Evolutionary conservation across 2,329 filamentous ascomycete genomes (phyloP).

Genomic region (Epichloe brachyelytri): DNA sequence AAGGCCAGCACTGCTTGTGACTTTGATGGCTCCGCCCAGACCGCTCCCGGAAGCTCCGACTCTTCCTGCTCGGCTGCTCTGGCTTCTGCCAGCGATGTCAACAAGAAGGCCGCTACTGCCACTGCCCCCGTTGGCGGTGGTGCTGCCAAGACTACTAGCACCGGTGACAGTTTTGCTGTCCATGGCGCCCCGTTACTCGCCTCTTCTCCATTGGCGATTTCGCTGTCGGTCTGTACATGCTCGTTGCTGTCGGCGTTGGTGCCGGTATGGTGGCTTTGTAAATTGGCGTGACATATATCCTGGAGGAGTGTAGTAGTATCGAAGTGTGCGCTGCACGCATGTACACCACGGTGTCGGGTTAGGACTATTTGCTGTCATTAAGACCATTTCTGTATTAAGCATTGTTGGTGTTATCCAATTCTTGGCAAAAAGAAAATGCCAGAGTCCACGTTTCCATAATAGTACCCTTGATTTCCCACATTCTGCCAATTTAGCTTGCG

Average conservation of each 20-base stretch:
- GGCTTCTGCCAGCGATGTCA: conserved; percentile 46
- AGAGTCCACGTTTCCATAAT: conserved; percentile 8
- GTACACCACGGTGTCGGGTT: neutral
- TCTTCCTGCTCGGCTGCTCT: conserved; percentile 46
- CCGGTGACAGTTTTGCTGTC: conserved; percentile 5
- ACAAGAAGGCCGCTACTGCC: conserved; percentile 16
- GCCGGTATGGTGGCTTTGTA: conserved; percentile 42
- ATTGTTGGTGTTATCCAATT: conserved; percentile 16
- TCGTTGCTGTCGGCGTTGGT: conserved; percentile 38
- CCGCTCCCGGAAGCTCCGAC: conserved; percentile 34
- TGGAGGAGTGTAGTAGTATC: conserved; percentile 3
- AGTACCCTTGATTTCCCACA: no score
- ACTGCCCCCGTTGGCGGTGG: conserved; percentile 5
- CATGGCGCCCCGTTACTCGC: conserved; percentile 17
- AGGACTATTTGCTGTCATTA: neutral
- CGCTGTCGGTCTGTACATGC: conserved; percentile 36
- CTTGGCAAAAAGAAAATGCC: conserved; percentile 14
- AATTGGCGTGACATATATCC: conserved; percentile 9
- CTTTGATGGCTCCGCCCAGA: conserved; percentile 54
- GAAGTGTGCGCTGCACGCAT: conserved; percentile 6
- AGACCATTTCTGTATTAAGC: conserved; percentile 11
- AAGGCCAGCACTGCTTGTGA: conserved; percentile 48
- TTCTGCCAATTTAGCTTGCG: no score
- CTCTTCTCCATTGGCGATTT: conserved; percentile 34
- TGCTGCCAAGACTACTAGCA: conserved; percentile 2